Base-by-base conservation (phyloP, 148 eudicot species). In the Rheum nobile region DNA sequence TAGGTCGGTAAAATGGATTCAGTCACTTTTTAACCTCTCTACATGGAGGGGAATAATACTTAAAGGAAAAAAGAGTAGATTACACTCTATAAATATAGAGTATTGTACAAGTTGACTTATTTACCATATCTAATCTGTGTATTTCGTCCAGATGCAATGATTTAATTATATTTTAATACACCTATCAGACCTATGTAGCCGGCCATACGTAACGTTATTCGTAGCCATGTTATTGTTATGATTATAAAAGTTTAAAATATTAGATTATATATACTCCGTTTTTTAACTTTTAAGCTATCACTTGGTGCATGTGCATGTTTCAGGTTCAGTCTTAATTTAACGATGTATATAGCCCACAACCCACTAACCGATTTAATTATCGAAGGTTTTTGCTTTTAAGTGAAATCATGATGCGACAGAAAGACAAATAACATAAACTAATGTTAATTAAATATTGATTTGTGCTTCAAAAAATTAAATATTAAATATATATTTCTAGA, bases 161-260 rank as follows among this genome's bases (percentile, higher is more conserved):
- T 48, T 48, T 2, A 48, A 48, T 48, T 19, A 41, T 50, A 50
- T 50, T 50, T 21, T n/a, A 50, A 21, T 50, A 50, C 26, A n/a
- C 57, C 57, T 50, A 50, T 7, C 3, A 50, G 6, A 59, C 67
- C 67, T 59, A 59, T 28, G 34, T 59, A 59, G 67, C 67, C 34
- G 67, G 34, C 67, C 67, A 26, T 59, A 17, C 67, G 32, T 59
- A 59, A 59, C 32, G 26, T 26, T 3, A 26, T 11, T 26, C 35
- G n/a, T 63, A 63, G 69, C 38, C 69, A 63, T 63, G 69, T 63
- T 63, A 63, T 63, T 32, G 70, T 34, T 65, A 65, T 65, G 70
- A 65, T 65, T 31, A 6, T 6, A 17, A 17, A 65, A 34, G 38
- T 31, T 5, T 65, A 8, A 28, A n/a, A 26, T 28, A 59, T 26